Conservation (phyloP, 768 basidiomycete genomes). For the Phanerodontia chrysosporium region DNA sequence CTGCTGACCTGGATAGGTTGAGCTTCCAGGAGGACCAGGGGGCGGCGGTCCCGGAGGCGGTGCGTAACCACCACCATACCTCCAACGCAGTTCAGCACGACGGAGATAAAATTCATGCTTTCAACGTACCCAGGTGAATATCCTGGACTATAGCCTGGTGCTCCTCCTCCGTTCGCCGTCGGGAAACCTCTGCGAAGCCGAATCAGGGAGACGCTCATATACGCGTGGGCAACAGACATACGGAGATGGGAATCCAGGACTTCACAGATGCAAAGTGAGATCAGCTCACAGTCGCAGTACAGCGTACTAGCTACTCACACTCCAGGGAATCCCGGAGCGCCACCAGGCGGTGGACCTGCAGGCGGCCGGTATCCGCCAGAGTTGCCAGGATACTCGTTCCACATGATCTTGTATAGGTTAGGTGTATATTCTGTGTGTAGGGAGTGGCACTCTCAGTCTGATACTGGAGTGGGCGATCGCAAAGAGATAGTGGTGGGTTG, state of each 20-base stretch:
- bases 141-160: conserved; percentile 10
- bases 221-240: conserved; percentile 2
- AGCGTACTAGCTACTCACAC: neutral
- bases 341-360: conserved; percentile 10
- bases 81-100: neutral
- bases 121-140: conserved; percentile 13
- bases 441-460: too few relatives aligned
- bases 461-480: too few relatives aligned
- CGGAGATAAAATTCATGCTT: neutral
- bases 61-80: neutral
- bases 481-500: neutral
- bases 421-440: too few relatives aligned
- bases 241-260: conserved; percentile 13
- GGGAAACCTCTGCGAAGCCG: conserved; percentile 9
- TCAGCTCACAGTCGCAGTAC: neutral
- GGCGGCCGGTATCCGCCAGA: conserved; percentile 8
- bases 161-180: neutral
- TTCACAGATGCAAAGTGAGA: neutral
- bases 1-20: conserved; percentile 12
- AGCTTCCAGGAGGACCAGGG: conserved; percentile 9
- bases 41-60: conserved; percentile 19
- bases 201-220: neutral
- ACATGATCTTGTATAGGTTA: neutral
- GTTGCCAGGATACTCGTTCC: conserved; percentile 19
- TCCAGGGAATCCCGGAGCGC: neutral